phyloP scores from a whole-genome alignment of 208 protist species.

The Histomonas meleagridis region DNA sequence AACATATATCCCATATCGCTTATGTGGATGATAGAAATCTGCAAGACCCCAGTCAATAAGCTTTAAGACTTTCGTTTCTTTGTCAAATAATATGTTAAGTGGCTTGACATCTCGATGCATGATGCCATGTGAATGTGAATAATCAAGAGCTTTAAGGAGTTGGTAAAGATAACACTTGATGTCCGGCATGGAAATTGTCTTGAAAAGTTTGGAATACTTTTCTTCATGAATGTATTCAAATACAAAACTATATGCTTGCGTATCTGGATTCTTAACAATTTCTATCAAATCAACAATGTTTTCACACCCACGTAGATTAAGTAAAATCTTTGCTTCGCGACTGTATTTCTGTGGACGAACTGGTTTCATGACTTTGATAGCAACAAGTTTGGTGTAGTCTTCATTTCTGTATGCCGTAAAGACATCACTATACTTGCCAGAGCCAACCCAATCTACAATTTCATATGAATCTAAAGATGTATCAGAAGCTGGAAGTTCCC shows the following conservation, averaged over 20 bases:
- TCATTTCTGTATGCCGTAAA: neutral
- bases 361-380: slow-evolving; percentile 31
- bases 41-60: slow-evolving; percentile 84
- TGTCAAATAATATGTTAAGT: slow-evolving; percentile 97
- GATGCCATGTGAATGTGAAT: slow-evolving; percentile 66
- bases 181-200: neutral
- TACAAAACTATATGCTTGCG: neutral
- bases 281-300: slow-evolving; percentile 22
- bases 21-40: slow-evolving; percentile 91
- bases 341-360: slow-evolving; percentile 1
- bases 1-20: slow-evolving; percentile 90
- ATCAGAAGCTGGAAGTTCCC: neutral
- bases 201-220: neutral
- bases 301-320: neutral
- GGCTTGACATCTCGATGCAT: slow-evolving; percentile 98
- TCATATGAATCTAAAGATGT: neutral
- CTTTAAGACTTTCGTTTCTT: slow-evolving; percentile 70
- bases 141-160: neutral
- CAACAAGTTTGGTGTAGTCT: neutral
- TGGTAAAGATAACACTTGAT: neutral
- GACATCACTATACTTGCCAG: slow-evolving; percentile 34
- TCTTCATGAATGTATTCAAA: slow-evolving; percentile 26
- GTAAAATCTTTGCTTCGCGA: slow-evolving; percentile 33
- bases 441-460: neutral
- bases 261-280: neutral